A percentile compares a stretch with the other conserved stretches of the same genome.
These are phyloP conservation scores for Sugiyamaella mastotermitis DNA, from an alignment of 805 yeast species.

Conservation along the genomic window DNA sequence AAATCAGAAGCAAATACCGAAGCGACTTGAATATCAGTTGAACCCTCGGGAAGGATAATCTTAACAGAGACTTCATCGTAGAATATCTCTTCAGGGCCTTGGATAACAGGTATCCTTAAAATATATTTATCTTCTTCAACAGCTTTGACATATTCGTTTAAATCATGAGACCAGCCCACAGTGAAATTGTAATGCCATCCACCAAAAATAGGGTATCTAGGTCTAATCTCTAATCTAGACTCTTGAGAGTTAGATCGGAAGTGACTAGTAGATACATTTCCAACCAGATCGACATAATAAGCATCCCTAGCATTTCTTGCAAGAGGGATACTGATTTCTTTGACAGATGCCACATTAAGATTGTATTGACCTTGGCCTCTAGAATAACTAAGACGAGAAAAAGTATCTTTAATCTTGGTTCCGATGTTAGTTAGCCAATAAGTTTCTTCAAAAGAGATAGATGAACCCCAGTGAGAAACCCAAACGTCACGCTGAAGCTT, in stretches of 20 bases:
- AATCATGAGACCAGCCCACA: slow-evolving; percentile 77
- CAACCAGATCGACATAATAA: slow-evolving; percentile 84
- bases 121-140: slow-evolving; percentile 46
- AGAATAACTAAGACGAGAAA: slow-evolving; percentile 76
- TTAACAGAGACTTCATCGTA: slow-evolving; percentile 57
- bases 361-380: slow-evolving; percentile 39
- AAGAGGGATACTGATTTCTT: slow-evolving; percentile 53
- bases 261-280: slow-evolving; percentile 79
- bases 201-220: slow-evolving; percentile 93
- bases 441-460: slow-evolving; percentile 74
- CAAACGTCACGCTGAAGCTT: slow-evolving; percentile 68
- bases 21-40: slow-evolving; percentile 51
- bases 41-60: slow-evolving; percentile 83
- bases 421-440: slow-evolving; percentile 76
- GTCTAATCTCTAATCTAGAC: slow-evolving; percentile 54
- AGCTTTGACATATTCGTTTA: slow-evolving; percentile 47
- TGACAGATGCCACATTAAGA: slow-evolving; percentile 53
- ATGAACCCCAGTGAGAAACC: slow-evolving; percentile 79
- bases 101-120: slow-evolving; percentile 62
- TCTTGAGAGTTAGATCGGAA: slow-evolving; percentile 24
- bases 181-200: slow-evolving; percentile 96
- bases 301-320: slow-evolving; percentile 51
- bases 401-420: slow-evolving; percentile 52
- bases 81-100: slow-evolving; percentile 63
- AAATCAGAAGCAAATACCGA: slow-evolving; percentile 38